These are phyloP conservation scores for Aureobasidium pullulans DNA, from an alignment of 2,329 filamentous ascomycete species.

Conservation along the genomic window DNA sequence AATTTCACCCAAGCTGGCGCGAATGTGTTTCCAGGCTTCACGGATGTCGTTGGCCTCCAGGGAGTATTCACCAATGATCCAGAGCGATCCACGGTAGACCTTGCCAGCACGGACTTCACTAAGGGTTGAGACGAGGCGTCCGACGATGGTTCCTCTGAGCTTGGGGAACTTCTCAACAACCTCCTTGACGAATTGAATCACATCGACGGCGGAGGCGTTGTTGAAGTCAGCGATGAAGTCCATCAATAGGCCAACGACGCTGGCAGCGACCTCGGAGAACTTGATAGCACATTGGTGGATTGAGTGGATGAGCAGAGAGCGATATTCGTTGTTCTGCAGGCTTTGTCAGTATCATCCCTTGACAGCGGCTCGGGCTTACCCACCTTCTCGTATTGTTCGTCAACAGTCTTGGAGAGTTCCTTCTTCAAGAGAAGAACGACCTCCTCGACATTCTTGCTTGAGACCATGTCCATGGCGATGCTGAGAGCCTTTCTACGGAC, in stretches of 20 bases:
- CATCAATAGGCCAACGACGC: slow-evolving; percentile 94
- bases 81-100: slow-evolving; percentile 91
- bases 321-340: slow-evolving; percentile 72
- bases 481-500: slow-evolving; percentile 85
- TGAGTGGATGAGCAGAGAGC: slow-evolving; percentile 88
- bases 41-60: slow-evolving; percentile 88
- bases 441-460: slow-evolving; percentile 97
- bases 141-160: slow-evolving; percentile 77
- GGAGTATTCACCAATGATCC: slow-evolving; percentile 97
- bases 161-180: slow-evolving; percentile 97
- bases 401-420: slow-evolving; percentile 92
- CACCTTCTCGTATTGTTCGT: slow-evolving; percentile 94
- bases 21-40: slow-evolving; percentile 93
- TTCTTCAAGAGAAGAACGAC: slow-evolving; percentile 95
- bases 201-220: slow-evolving; percentile 91
- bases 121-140: slow-evolving; percentile 80
- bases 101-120: slow-evolving; percentile 93
- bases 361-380: not conserved
- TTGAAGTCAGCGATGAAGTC: slow-evolving; percentile 99
- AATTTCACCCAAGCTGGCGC: slow-evolving; percentile 89
- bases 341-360: slow-evolving; percentile 19
- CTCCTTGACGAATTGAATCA: slow-evolving; percentile 98
- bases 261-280: slow-evolving; percentile 95
- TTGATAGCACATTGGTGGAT: slow-evolving; percentile 99
- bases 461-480: slow-evolving; percentile 94